These are phyloP conservation scores for Pythium folliculosum DNA, from an alignment of 352 stramenopile species.

Conservation along the genomic window DNA sequence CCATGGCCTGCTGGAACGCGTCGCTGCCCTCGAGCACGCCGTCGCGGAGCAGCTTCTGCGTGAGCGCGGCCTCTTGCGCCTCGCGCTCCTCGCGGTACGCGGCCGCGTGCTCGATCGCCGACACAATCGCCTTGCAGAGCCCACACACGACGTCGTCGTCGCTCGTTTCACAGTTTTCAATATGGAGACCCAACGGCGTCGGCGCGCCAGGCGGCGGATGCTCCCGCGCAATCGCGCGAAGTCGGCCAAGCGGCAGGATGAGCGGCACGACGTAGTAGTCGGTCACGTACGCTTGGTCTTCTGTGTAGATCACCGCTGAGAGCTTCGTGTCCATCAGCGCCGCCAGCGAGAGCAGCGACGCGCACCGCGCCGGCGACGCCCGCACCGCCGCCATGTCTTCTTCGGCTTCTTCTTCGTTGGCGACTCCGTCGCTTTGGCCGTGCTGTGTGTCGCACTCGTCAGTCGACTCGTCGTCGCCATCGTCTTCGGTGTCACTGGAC, in stretches of 20 bases:
- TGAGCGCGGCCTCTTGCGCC: neutral
- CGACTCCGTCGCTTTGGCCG: neutral
- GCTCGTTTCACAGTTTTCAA: neutral
- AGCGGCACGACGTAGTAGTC: neutral
- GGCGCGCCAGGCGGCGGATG: neutral
- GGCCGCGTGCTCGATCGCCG: neutral
- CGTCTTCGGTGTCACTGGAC: neutral
- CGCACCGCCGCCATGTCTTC: neutral
- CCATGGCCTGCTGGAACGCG: neutral
- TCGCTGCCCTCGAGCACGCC: neutral
- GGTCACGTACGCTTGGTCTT: neutral
- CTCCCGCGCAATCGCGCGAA: neutral
- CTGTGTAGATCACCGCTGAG: neutral
- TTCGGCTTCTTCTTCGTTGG: neutral
- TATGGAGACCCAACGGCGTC: neutral
- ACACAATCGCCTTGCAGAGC: neutral
- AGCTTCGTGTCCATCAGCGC: neutral
- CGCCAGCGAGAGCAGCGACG: conserved; percentile 14
- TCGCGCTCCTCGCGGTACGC: neutral
- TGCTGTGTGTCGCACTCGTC: neutral
- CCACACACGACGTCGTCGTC: neutral
- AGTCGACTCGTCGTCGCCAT: neutral
- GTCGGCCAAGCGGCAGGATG: neutral
- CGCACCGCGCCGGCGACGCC: neutral
- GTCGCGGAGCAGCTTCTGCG: neutral